A percentile compares a stretch with the other conserved stretches of the same genome.
Evolutionary conservation across 176 grass and related monocot species (phyloP).

Genomic region (Zizania latifolia): DNA sequence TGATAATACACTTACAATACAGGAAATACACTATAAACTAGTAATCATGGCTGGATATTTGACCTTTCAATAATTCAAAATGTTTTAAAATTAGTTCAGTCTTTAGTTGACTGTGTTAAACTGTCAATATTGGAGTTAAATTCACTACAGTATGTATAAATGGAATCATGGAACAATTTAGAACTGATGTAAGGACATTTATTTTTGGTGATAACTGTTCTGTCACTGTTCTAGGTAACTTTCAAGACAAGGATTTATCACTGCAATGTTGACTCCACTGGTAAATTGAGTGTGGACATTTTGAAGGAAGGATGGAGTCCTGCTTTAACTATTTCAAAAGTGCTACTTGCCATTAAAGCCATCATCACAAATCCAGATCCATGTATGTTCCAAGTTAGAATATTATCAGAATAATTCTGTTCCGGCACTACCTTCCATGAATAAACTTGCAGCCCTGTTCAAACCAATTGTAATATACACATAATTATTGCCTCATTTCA

Average conservation of each 20-base stretch:
- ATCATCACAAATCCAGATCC: constrained; percentile 82
- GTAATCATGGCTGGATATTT: neutral
- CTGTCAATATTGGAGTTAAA: neutral
- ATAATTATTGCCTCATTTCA: constrained; percentile 8
- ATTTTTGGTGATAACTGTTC: neutral
- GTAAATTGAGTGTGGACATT: constrained; percentile 64
- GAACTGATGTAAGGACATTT: neutral
- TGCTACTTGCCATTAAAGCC: constrained; percentile 64
- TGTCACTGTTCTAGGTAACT: constrained; percentile 48
- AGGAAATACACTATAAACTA: neutral
- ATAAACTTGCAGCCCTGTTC: neutral
- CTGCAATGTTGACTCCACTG: constrained; percentile 58
- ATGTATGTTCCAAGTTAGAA: constrained; percentile 46
- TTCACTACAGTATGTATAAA: neutral
- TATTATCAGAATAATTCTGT: neutral
- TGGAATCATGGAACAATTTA: neutral
- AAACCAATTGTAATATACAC: neutral
- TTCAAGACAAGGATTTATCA: constrained; percentile 96
- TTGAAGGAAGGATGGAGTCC: constrained; percentile 81
- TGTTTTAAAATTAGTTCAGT: constrained; percentile 2
- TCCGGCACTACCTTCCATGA: constrained; percentile 14
- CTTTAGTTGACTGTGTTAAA: neutral
- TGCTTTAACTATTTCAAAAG: constrained; percentile 85
- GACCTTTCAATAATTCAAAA: neutral
- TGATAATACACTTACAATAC: neutral